Conservation (phyloP, 2,329 filamentous ascomycete species). For the Xylaria sp. region DNA sequence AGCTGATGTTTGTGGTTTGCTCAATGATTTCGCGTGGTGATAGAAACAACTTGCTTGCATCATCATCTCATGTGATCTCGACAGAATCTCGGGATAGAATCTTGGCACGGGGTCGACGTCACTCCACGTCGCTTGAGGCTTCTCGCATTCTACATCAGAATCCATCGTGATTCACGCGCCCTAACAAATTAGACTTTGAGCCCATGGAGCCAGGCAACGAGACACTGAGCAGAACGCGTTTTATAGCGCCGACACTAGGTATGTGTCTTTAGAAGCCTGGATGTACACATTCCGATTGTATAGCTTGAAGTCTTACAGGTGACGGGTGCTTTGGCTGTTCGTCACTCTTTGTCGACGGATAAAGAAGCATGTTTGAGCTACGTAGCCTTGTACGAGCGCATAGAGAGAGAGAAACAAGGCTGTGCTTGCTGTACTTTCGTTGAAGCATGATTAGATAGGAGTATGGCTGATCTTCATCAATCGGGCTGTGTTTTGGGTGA, state of each 20-base stretch:
- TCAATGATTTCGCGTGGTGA: not conserved
- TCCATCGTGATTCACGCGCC: not conserved
- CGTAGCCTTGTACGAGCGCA: not conserved
- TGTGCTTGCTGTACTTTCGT: not conserved
- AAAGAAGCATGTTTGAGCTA: not conserved
- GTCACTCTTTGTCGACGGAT: not conserved
- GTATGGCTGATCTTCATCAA: not conserved
- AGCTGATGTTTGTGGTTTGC: not conserved
- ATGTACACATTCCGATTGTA: not conserved
- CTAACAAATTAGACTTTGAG: not conserved
- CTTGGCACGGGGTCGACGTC: constrained; percentile 1
- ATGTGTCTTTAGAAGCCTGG: not conserved
- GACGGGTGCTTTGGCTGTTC: not conserved
- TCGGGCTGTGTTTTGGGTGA: not conserved
- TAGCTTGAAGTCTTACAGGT: not conserved
- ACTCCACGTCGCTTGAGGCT: constrained; percentile 1
- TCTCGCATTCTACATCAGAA: not conserved
- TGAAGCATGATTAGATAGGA: not conserved
- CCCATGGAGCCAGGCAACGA: not conserved
- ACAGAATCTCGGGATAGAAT: not conserved
- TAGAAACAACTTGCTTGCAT: not conserved
- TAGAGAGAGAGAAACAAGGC: not conserved
- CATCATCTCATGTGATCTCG: constrained; percentile 6
- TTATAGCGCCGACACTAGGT: not conserved
- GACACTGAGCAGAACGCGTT: not conserved